A percentile compares a stretch with the other conserved stretches of the same genome.
These are phyloP conservation scores for Nigrospora sphaerica DNA, from an alignment of 2,329 filamentous ascomycete species.

Conservation along the genomic window DNA sequence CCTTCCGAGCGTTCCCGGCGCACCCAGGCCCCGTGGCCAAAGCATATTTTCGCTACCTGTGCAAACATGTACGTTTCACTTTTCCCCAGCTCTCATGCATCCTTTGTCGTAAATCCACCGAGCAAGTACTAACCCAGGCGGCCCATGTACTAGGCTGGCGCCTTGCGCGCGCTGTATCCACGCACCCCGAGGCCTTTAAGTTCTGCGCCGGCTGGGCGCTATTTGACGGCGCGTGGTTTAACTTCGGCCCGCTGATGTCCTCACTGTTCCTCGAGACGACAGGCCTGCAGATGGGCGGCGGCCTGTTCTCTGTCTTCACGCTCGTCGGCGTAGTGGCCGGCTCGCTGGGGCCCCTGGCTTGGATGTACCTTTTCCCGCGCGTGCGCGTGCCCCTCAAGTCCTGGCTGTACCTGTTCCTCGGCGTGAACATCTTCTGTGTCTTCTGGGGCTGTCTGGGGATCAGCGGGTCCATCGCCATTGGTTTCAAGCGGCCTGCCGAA, in stretches of 20 bases:
- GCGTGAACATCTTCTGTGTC: conserved; percentile 3
- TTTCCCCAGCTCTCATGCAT: too few relatives aligned
- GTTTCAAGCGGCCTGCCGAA: conserved; percentile 7
- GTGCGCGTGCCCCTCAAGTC: conserved; percentile 5
- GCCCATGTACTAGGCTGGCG: not conserved
- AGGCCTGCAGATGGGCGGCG: conserved; percentile 4
- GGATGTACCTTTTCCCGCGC: conserved; percentile 7
- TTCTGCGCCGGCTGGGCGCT: conserved; percentile 10
- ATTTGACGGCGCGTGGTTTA: conserved; percentile 8
- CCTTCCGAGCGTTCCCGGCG: too few relatives aligned
- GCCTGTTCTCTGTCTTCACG: conserved; percentile 7
- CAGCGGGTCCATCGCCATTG: conserved; percentile 5
- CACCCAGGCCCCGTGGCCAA: too few relatives aligned
- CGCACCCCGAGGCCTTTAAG: conserved; percentile 9
- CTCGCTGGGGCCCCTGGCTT: conserved; percentile 6
- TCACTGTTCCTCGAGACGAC: conserved; percentile 7
- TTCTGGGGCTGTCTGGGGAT: conserved; percentile 8
- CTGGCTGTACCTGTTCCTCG: conserved; percentile 7
- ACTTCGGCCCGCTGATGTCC: conserved; percentile 7
- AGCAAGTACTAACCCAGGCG: too few relatives aligned
- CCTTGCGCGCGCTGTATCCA: conserved; percentile 6
- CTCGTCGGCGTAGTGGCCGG: conserved; percentile 7
- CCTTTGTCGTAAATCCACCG: too few relatives aligned
- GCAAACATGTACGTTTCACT: too few relatives aligned
- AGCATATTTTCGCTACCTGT: too few relatives aligned